Percentiles rank a stretch among this genome's conserved stretches.
phyloP scores from a whole-genome alignment of 106 monocot species.

The Acanthochlamys bracteata region DNA sequence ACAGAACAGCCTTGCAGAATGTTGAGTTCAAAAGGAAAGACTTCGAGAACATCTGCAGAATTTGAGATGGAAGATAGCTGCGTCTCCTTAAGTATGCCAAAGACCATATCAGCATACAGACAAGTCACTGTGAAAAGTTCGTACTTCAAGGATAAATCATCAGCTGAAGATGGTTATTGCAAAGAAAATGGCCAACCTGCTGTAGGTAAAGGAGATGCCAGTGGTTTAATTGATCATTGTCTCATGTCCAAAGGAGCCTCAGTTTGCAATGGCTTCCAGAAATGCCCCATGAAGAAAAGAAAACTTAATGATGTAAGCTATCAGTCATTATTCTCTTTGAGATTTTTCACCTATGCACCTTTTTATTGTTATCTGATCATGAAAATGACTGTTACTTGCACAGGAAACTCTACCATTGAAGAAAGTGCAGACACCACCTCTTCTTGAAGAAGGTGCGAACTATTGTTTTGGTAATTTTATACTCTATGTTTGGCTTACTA shows the following conservation, averaged over 20 bases:
- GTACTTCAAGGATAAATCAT: conserved; percentile 30
- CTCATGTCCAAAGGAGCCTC: conserved; percentile 5
- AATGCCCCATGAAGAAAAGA: conserved; percentile 39
- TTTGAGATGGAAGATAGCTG: conserved; percentile 22
- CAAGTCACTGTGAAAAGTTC: conserved; percentile 26
- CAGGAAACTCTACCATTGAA: conserved; percentile 13
- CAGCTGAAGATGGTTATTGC: conserved; percentile 7
- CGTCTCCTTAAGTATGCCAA: conserved; percentile 2
- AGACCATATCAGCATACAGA: conserved; percentile 10
- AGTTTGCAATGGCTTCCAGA: conserved; percentile 1
- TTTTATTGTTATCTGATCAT: not conserved
- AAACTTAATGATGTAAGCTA: conserved; percentile 15
- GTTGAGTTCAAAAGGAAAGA: conserved; percentile 9
- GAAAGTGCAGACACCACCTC: conserved; percentile 7
- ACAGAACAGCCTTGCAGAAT: too few relatives aligned
- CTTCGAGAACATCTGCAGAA: conserved; percentile 16
- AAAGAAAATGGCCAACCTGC: conserved; percentile 11
- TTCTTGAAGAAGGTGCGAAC: conserved; percentile 34
- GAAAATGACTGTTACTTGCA: not conserved
- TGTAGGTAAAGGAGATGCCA: conserved; percentile 9
- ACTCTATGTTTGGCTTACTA: not conserved
- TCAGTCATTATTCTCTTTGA: not conserved
- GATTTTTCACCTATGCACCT: not conserved
- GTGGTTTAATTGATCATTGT: conserved; percentile 1
- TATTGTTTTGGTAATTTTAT: not conserved